phyloP scores from a whole-genome alignment of 202 grass and related monocot genomes.

The Digitaria exilis region DNA sequence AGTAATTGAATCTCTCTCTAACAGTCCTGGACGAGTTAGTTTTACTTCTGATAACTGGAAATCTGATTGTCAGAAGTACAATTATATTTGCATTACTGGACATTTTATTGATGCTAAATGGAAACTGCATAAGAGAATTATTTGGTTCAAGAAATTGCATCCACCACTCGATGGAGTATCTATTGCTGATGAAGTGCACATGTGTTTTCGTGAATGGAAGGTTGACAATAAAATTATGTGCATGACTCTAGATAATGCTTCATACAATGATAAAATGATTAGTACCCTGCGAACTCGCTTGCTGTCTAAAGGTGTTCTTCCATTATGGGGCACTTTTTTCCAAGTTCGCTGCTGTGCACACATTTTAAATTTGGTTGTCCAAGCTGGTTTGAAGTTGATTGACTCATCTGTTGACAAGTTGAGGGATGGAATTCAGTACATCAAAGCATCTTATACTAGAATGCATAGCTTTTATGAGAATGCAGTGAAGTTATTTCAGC shows the following conservation, averaged over 20 bases:
- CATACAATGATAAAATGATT: slow-evolving; percentile 1
- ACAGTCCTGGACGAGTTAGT: too few species aligned
- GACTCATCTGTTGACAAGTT: neutral
- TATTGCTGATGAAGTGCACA: too few species aligned
- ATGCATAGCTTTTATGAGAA: neutral
- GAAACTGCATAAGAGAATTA: too few species aligned
- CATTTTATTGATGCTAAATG: too few species aligned
- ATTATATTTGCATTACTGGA: too few species aligned
- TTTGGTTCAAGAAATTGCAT: too few species aligned
- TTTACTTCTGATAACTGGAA: too few species aligned
- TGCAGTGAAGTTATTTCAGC: neutral
- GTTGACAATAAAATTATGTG: too few species aligned
- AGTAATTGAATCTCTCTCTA: too few species aligned
- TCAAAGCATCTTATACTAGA: neutral
- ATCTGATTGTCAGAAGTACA: too few species aligned
- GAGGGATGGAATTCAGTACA: slow-evolving; percentile 4
- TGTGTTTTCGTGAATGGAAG: too few species aligned
- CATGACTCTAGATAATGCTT: slow-evolving; percentile 9
- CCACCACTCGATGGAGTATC: too few species aligned
- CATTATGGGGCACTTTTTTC: neutral
- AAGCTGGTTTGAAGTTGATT: slow-evolving; percentile 2
- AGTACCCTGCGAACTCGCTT: neutral
- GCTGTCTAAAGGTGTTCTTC: neutral
- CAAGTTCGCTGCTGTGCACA: slow-evolving; percentile 19
- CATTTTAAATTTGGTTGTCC: slow-evolving; percentile 2